phyloP scores from a whole-genome alignment of 192 early-diverging fungal genomes.

The Coemansia sp. region DNA sequence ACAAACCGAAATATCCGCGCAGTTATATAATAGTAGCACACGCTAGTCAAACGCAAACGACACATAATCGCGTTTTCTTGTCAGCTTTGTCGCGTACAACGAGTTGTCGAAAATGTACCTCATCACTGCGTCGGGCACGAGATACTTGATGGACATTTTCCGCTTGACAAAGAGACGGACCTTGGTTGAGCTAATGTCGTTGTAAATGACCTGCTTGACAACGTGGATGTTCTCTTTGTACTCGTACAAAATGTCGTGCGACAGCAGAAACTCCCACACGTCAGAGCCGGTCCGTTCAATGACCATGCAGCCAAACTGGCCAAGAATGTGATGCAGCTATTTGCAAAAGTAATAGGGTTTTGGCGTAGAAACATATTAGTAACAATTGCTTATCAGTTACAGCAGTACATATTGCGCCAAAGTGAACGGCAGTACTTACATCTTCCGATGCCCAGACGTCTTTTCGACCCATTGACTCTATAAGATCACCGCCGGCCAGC shows the following conservation, averaged over 20 bases:
- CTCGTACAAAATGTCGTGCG: constrained; percentile 85
- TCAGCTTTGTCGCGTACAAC: constrained; percentile 67
- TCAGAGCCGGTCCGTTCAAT: constrained; percentile 94
- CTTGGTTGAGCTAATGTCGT: constrained; percentile 97
- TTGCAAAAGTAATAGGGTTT: not conserved
- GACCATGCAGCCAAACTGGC: constrained; percentile 88
- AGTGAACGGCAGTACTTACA: constrained; percentile 32
- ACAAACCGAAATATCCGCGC: not conserved
- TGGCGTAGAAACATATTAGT: not conserved
- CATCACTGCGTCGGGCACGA: constrained; percentile 89
- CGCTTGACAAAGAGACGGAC: constrained; percentile 92
- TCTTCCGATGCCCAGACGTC: constrained; percentile 86
- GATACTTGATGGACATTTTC: constrained; percentile 91
- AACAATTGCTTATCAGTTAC: no score
- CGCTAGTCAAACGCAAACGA: constrained; percentile 54
- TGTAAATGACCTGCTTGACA: constrained; percentile 95
- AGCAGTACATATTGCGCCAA: no score
- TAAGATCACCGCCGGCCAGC: constrained; percentile 94
- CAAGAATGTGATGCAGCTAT: constrained; percentile 83
- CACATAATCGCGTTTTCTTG: constrained; percentile 56
- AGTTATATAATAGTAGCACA: not conserved
- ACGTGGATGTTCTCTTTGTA: constrained; percentile 89
- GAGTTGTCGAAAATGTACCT: constrained; percentile 80
- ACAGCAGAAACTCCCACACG: constrained; percentile 88
- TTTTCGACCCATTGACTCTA: constrained; percentile 91